Conservation (phyloP, 768 basidiomycete species). For the Mycena polygramma region DNA sequence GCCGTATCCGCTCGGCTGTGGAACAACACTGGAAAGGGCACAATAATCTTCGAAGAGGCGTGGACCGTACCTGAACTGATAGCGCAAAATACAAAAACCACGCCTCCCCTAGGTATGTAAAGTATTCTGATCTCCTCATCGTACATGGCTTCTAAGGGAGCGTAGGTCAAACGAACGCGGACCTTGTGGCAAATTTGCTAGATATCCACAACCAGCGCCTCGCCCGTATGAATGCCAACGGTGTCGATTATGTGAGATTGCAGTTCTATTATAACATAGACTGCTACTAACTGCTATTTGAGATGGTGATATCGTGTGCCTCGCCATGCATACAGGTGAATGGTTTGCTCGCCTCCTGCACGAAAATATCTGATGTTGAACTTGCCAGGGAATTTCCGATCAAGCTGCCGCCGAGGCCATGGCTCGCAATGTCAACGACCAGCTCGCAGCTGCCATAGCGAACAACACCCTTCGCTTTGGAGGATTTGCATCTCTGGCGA, state of each 20-base stretch:
- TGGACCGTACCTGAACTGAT: slow-evolving; percentile 50
- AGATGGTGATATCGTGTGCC: too few relatives aligned
- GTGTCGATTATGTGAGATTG: slow-evolving; percentile 52
- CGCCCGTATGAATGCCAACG: slow-evolving; percentile 51
- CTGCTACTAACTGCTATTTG: not conserved
- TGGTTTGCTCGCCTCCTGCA: not conserved
- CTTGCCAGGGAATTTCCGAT: slow-evolving; percentile 47
- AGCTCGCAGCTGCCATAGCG: slow-evolving; percentile 51
- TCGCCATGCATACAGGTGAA: slow-evolving; percentile 49
- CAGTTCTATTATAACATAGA: not conserved
- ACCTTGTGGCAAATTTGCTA: slow-evolving; percentile 50
- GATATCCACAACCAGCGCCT: slow-evolving; percentile 57
- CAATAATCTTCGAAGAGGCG: slow-evolving; percentile 57
- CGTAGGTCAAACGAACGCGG: slow-evolving; percentile 47
- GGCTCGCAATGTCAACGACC: slow-evolving; percentile 53
- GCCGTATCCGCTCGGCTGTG: slow-evolving; percentile 38
- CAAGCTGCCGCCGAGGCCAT: slow-evolving; percentile 48
- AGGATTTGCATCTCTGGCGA: slow-evolving; percentile 56
- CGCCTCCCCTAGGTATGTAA: slow-evolving; percentile 19
- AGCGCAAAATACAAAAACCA: slow-evolving; percentile 39
- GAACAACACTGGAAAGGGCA: slow-evolving; percentile 51
- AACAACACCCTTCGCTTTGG: slow-evolving; percentile 58
- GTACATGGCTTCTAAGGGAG: not conserved
- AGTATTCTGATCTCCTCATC: too few relatives aligned
- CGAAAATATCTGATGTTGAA: not conserved